These are phyloP conservation scores for Erucastrum elatum DNA, from an alignment of 345 rosid species.

Conservation along the genomic window DNA sequence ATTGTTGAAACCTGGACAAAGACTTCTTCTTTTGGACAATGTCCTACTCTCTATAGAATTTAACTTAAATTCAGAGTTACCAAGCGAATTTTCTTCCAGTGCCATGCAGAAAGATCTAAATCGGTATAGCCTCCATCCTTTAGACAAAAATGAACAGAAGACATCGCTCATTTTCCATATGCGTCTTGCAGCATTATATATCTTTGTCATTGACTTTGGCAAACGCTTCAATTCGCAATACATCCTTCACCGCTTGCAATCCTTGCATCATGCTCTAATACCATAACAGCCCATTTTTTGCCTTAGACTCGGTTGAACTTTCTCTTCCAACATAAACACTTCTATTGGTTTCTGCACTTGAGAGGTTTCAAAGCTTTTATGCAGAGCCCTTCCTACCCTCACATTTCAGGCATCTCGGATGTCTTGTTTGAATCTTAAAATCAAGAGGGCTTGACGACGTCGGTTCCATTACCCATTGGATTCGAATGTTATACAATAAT, in stretches of 20 bases:
- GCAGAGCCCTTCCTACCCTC: conserved; percentile 73
- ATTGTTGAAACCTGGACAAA: neutral
- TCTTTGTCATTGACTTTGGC: conserved; percentile 49
- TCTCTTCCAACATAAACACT: conserved; percentile 60
- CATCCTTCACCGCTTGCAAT: conserved; percentile 87
- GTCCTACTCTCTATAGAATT: conserved; percentile 2
- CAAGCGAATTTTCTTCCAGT: conserved; percentile 70
- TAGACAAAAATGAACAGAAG: conserved; percentile 54
- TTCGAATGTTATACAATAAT: neutral
- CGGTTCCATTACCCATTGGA: neutral
- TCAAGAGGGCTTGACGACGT: conserved; percentile 57
- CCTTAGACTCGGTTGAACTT: conserved; percentile 50
- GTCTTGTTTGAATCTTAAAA: conserved; percentile 70
- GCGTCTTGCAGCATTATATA: conserved; percentile 53
- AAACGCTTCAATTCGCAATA: conserved; percentile 77
- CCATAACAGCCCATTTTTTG: conserved; percentile 63
- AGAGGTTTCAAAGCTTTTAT: conserved; percentile 63
- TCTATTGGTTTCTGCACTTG: conserved; percentile 55
- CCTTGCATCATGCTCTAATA: conserved; percentile 49
- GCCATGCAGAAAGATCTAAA: conserved; percentile 69
- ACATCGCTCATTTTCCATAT: conserved; percentile 57
- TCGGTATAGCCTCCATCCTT: conserved; percentile 68
- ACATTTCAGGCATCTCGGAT: conserved; percentile 79
- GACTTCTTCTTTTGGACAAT: neutral
- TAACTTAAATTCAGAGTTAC: conserved; percentile 30